These are phyloP conservation scores for Dendrobium chrysotoxum DNA, from an alignment of 106 monocot genomes.

Conservation along the genomic window DNA sequence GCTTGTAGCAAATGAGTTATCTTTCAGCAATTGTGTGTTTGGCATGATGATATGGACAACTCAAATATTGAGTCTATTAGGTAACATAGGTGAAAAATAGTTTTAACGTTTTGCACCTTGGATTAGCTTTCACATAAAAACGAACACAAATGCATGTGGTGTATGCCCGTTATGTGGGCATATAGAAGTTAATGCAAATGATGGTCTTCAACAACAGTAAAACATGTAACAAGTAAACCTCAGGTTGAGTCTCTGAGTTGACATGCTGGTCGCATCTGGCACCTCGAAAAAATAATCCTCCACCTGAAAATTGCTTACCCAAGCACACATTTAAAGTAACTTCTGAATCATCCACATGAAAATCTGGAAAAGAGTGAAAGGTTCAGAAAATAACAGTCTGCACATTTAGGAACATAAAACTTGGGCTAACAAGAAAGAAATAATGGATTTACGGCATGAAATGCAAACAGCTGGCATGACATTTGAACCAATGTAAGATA, in stretches of 20 bases:
- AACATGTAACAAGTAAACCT: conserved; percentile 36
- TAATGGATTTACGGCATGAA: neutral
- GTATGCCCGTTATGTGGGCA: neutral
- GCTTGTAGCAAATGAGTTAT: neutral
- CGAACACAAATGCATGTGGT: neutral
- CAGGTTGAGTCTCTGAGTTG: conserved; percentile 71
- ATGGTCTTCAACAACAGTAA: neutral
- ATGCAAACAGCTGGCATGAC: neutral
- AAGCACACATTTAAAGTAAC: conserved; percentile 93
- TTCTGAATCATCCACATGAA: conserved; percentile 99
- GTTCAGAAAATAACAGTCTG: neutral
- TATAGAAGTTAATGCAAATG: neutral
- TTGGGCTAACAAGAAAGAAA: neutral
- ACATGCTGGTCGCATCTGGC: conserved; percentile 94
- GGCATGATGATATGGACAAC: neutral
- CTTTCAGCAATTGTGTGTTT: neutral
- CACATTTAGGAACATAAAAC: neutral
- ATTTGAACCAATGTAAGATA: neutral
- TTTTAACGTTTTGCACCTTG: neutral
- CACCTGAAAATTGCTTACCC: conserved; percentile 91
- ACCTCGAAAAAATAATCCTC: conserved; percentile 88
- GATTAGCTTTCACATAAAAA: too few species aligned
- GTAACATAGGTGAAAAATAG: neutral
- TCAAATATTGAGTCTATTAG: neutral
- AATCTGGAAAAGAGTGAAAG: conserved; percentile 44